Evolutionary conservation across 1,284 basidiomycete species (phyloP), one percentile per base, ranked within the genome.

Genomic region (Trametes versicolor): DNA sequence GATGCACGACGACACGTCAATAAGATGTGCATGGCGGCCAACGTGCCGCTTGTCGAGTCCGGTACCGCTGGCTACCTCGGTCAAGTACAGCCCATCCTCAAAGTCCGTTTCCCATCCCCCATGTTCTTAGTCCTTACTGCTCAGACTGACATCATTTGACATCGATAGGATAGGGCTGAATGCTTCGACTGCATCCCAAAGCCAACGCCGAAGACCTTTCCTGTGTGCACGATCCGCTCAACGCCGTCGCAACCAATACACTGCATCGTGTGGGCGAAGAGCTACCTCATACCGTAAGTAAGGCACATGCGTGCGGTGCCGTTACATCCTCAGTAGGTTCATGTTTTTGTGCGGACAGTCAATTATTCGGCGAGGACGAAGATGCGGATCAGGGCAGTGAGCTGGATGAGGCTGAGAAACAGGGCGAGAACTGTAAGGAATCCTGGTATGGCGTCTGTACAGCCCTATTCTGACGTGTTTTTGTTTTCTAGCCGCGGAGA

Each of bases 221-320:
- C 98, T 0, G 97, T 99, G 2, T 99, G 98, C 80, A 99, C 98
- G 0, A 99, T 99, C 72, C 92, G 98, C 52, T 96, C 96, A 1
- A 99, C 98, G 0, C 98, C 98, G 0, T 96, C 94, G 60, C 96
- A 97, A 68, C 96, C 98, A 0, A 98, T 99, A 55, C 98, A 99
- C 75, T 99, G 97, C 75, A 99, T 99, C 62, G 97, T 99, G 0
- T 99, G 98, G 98, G 96, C 95, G 36, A 99, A 99, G 78, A 97
- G 90, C 71, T 99, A 99, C 81, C 89, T 99, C n/a, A 89, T 99
- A 71, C 90, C 91, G 96, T 96, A 71, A 76, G 91, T 80, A n/a
- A 21, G 13, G 47, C 0, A 36, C n/a, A 59, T 15, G 36, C 54
- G 60, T 41, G 49, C 4, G 29, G 19, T 19, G 19, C 3, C 13